Conservation (phyloP, 352 stramenopile species). For the Phytopythium montanum region DNA sequence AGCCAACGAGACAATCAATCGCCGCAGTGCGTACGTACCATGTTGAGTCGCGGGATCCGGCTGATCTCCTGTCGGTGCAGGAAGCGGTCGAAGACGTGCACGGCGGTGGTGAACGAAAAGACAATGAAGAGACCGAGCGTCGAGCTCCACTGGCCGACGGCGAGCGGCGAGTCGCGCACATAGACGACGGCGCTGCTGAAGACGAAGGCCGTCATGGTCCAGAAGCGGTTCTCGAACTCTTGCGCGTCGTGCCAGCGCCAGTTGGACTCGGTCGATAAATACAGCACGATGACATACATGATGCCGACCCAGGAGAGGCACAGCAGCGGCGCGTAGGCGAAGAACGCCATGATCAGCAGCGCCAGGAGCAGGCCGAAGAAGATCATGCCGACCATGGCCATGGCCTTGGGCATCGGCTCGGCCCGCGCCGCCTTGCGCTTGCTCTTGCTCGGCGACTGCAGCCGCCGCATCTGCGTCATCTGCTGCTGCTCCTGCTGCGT, state of each 20-base stretch:
- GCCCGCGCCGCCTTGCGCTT: conserved; percentile 26
- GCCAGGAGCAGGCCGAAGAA: conserved; percentile 58
- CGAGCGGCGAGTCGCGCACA: conserved; percentile 91
- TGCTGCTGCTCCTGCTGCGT: conserved; percentile 33
- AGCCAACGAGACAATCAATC: background rate
- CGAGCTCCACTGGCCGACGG: conserved; percentile 69
- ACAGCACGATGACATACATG: conserved; percentile 79
- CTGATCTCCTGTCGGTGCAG: conserved; percentile 75
- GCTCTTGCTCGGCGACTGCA: conserved; percentile 21
- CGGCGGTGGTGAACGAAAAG: conserved; percentile 68
- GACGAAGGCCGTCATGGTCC: conserved; percentile 93
- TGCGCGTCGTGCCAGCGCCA: conserved; percentile 88
- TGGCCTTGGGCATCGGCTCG: conserved; percentile 48
- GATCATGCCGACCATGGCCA: conserved; percentile 71
- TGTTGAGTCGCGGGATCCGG: conserved; percentile 48
- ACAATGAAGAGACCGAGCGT: conserved; percentile 75
- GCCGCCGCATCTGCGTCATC: conserved; percentile 40
- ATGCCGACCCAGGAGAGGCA: conserved; percentile 80
- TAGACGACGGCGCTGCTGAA: conserved; percentile 93
- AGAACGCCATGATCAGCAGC: conserved; percentile 78
- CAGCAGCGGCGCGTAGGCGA: conserved; percentile 73
- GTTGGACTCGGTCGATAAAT: conserved; percentile 78
- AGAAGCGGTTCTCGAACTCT: conserved; percentile 98
- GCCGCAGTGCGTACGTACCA: conserved; percentile 22
- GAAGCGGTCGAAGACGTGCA: conserved; percentile 83